These are phyloP conservation scores for Jasminum sambac DNA, from an alignment of 257 asterid genomes.

Conservation along the genomic window DNA sequence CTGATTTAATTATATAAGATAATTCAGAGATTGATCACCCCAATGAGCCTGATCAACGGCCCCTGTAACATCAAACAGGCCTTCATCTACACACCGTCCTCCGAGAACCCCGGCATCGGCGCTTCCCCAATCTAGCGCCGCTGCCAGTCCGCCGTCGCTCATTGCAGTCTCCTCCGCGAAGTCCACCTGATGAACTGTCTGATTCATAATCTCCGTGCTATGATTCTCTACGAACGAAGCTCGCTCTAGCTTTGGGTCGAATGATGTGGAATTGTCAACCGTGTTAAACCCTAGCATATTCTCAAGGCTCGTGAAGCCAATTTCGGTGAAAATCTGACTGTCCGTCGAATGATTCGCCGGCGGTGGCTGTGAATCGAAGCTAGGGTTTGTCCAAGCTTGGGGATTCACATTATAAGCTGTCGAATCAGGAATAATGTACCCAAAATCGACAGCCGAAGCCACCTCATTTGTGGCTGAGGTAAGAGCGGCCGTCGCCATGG, in stretches of 20 bases:
- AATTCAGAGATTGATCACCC: constrained; percentile 63
- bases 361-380: constrained; percentile 41
- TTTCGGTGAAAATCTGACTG: constrained; percentile 54
- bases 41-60: constrained; percentile 71
- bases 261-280: constrained; percentile 39
- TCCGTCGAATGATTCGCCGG: constrained; percentile 36
- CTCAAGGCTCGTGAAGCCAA: constrained; percentile 40
- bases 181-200: constrained; percentile 30
- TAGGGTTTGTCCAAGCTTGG: constrained; percentile 8
- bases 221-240: neutral
- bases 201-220: constrained; percentile 15
- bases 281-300: constrained; percentile 41
- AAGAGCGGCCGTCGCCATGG: constrained; percentile 28
- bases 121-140: constrained; percentile 40
- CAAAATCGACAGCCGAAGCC: constrained; percentile 28
- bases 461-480: constrained; percentile 14
- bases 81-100: constrained; percentile 41
- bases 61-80: constrained; percentile 70
- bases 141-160: constrained; percentile 26
- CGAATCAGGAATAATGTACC: constrained; percentile 38
- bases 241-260: constrained; percentile 23
- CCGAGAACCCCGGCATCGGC: constrained; percentile 1
- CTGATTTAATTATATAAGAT: constrained; percentile 41
- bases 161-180: constrained; percentile 29
- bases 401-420: constrained; percentile 33